phyloP scores from a whole-genome alignment of 2,329 filamentous ascomycete genomes.

The Neopestalotiopsis sp. region DNA sequence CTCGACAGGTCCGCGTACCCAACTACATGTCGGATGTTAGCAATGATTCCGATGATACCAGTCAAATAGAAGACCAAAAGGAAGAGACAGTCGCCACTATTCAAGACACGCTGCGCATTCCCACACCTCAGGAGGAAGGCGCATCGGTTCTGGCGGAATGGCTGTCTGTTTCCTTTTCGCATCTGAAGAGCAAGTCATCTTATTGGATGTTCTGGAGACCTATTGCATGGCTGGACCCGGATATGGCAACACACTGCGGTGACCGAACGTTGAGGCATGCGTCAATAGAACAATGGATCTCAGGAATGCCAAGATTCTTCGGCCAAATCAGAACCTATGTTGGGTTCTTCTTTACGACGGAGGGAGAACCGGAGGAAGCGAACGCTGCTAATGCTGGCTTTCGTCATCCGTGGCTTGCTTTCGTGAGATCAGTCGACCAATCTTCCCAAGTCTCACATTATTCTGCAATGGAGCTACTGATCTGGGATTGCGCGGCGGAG shows the following conservation, averaged over 20 bases:
- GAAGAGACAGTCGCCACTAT: constrained; percentile 24
- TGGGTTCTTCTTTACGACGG: constrained; percentile 58
- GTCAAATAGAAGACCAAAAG: background rate
- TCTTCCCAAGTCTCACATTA: constrained; percentile 35
- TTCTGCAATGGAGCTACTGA: constrained; percentile 52
- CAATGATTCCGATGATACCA: constrained; percentile 41
- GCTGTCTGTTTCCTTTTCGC: constrained; percentile 21
- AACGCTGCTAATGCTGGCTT: constrained; percentile 25
- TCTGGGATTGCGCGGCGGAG: constrained; percentile 54
- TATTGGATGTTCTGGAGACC: constrained; percentile 42
- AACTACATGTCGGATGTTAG: constrained; percentile 41
- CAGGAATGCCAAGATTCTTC: constrained; percentile 23
- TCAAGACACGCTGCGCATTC: constrained; percentile 21
- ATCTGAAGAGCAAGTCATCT: constrained; percentile 23
- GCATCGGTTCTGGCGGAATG: constrained; percentile 23
- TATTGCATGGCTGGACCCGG: constrained; percentile 47
- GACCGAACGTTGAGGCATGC: constrained; percentile 28
- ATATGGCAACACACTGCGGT: constrained; percentile 44
- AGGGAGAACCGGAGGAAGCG: constrained; percentile 41
- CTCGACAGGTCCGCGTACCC: constrained; percentile 41
- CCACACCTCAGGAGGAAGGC: constrained; percentile 25
- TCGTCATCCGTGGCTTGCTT: constrained; percentile 57
- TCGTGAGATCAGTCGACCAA: constrained; percentile 51
- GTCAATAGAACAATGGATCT: constrained; percentile 45
- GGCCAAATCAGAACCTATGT: constrained; percentile 41